Evolutionary conservation across 2,329 filamentous ascomycete species (phyloP).

Genomic region (Xylaria sp.): DNA sequence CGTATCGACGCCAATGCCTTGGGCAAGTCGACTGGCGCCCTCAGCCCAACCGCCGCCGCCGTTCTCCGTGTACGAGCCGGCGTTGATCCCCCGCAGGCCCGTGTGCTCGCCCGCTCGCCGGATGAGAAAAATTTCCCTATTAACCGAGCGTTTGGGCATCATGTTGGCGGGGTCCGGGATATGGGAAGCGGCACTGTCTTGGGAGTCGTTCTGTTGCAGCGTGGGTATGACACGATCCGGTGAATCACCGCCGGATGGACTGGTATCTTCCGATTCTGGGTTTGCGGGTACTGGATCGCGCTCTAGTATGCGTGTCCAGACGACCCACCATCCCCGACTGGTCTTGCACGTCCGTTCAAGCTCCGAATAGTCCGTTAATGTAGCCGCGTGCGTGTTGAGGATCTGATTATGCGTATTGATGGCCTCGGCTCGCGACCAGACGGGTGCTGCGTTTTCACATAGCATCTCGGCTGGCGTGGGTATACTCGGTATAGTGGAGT

Average conservation of each 20-base stretch:
- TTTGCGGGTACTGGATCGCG: conserved; percentile 29
- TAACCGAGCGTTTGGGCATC: conserved; percentile 44
- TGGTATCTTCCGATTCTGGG: conserved; percentile 11
- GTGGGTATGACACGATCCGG: conserved; percentile 1
- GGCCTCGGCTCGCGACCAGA: conserved; percentile 71
- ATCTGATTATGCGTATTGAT: conserved; percentile 73
- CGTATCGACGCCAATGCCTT: conserved; percentile 82
- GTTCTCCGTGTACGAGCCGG: conserved; percentile 51
- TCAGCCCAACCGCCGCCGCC: conserved; percentile 60
- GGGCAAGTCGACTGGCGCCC: conserved; percentile 70
- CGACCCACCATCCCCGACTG: conserved; percentile 75
- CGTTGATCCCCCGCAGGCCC: conserved; percentile 48
- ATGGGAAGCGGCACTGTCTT: conserved; percentile 27
- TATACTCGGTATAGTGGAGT: conserved; percentile 75
- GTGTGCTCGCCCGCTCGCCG: conserved; percentile 68
- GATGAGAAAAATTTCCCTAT: conserved; percentile 72
- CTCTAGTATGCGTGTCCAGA: conserved; percentile 69
- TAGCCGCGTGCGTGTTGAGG: conserved; percentile 65
- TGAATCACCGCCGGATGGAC: conserved; percentile 7
- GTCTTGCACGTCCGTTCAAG: conserved; percentile 74
- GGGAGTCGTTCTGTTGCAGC: conserved; percentile 32
- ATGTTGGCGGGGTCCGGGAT: conserved; percentile 5
- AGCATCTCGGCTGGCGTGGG: conserved; percentile 58
- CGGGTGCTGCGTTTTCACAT: conserved; percentile 43
- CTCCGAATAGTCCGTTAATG: conserved; percentile 57